A percentile compares a stretch with the other conserved stretches of the same genome.
These are phyloP conservation scores for Gentiana macrophylla DNA, from an alignment of 257 asterid species.

Conservation along the genomic window DNA sequence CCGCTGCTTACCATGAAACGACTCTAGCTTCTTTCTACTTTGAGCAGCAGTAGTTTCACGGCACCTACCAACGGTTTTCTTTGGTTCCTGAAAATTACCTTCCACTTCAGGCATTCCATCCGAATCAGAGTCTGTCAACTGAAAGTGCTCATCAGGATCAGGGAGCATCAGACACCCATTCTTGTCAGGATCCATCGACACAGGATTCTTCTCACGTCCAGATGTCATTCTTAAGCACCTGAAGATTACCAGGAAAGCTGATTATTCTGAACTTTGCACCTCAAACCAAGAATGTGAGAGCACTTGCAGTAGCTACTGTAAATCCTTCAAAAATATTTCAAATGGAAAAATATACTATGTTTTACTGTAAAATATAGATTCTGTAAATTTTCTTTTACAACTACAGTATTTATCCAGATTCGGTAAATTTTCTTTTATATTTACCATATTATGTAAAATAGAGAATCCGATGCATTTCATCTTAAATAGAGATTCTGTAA, in stretches of 20 bases:
- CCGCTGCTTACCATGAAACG: conserved; percentile 20
- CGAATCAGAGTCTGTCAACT: conserved; percentile 22
- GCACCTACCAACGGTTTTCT: conserved; percentile 15
- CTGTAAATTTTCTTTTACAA: no score
- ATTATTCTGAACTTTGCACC: neutral
- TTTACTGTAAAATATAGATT: no score
- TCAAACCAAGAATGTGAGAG: neutral
- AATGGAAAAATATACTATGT: no score
- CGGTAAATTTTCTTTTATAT: no score
- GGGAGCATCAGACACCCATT: conserved; percentile 29
- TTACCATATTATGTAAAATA: no score
- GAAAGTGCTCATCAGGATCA: conserved; percentile 28
- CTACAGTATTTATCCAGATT: no score
- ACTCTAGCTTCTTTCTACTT: conserved; percentile 19
- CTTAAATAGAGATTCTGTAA: no score
- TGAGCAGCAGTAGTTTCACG: conserved; percentile 11
- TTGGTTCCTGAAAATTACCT: conserved; percentile 21
- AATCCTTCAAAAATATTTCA: neutral
- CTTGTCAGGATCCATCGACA: conserved; percentile 24
- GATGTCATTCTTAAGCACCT: conserved; percentile 20
- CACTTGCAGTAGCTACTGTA: neutral
- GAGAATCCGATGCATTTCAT: no score
- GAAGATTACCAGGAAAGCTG: neutral
- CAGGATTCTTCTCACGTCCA: conserved; percentile 12
- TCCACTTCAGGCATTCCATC: conserved; percentile 25